phyloP scores from a whole-genome alignment of 1,139 yeast species.

The Saccharomyces hybrid region DNA sequence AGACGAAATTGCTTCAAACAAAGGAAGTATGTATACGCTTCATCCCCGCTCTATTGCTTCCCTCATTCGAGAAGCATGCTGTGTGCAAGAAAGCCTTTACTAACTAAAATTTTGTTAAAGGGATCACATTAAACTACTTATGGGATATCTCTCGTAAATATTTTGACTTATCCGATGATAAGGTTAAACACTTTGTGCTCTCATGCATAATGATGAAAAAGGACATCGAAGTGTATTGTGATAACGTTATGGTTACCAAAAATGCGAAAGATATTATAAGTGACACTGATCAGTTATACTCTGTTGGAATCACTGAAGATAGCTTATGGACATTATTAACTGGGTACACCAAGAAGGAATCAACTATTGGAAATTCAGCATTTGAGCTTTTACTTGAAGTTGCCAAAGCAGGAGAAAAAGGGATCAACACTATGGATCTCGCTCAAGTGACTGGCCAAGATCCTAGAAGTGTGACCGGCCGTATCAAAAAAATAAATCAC shows the following conservation, averaged over 20 bases:
- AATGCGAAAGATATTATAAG: slow-evolving; percentile 9
- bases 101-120: slow-evolving; percentile 6
- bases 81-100: slow-evolving; percentile 1
- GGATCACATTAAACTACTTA: slow-evolving; percentile 13
- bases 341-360: slow-evolving; percentile 36
- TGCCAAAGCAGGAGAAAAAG: slow-evolving; percentile 47
- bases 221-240: slow-evolving; percentile 9
- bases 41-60: not conserved
- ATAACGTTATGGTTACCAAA: slow-evolving; percentile 6
- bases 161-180: slow-evolving; percentile 14
- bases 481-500: slow-evolving; percentile 47
- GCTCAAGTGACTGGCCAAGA: slow-evolving; percentile 56
- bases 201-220: slow-evolving; percentile 13
- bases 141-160: slow-evolving; percentile 19
- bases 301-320: slow-evolving; percentile 34
- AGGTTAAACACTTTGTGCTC: slow-evolving; percentile 18
- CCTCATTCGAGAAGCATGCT: not conserved
- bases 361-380: slow-evolving; percentile 36
- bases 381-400: slow-evolving; percentile 41
- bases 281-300: not conserved
- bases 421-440: slow-evolving; percentile 52
- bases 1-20: slow-evolving; percentile 27
- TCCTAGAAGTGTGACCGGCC: slow-evolving; percentile 58
- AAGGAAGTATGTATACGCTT: slow-evolving; percentile 21
- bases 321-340: slow-evolving; percentile 37